phyloP scores from a whole-genome alignment of 352 stramenopile species.

The Pseudoperonospora humuli region DNA sequence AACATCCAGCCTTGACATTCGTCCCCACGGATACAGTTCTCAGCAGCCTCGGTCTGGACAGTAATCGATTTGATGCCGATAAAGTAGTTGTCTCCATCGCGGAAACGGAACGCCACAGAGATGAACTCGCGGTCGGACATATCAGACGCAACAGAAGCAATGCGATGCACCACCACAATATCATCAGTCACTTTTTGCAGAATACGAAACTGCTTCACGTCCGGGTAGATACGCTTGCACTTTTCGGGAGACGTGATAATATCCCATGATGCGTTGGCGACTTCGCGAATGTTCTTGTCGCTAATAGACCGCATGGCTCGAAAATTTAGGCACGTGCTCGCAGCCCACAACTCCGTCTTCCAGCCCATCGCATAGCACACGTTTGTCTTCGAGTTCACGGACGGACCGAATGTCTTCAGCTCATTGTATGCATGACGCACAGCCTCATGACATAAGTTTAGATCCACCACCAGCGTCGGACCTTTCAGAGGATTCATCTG shows the following conservation, averaged over 20 bases:
- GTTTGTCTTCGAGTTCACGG: constrained; percentile 78
- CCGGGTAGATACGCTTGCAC: constrained; percentile 76
- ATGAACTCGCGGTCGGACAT: constrained; percentile 73
- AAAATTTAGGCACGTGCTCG: constrained; percentile 69
- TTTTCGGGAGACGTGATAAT: constrained; percentile 82
- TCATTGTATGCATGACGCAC: constrained; percentile 75
- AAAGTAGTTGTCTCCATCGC: constrained; percentile 72
- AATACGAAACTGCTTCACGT: constrained; percentile 79
- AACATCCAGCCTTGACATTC: constrained; percentile 84
- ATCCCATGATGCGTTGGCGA: constrained; percentile 67
- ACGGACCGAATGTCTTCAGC: constrained; percentile 63
- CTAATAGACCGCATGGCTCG: constrained; percentile 48
- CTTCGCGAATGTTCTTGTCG: constrained; percentile 65
- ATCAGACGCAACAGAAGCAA: constrained; percentile 65
- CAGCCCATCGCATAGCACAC: constrained; percentile 82
- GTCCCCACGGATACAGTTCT: constrained; percentile 76
- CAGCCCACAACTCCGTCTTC: constrained; percentile 79
- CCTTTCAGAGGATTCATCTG: constrained; percentile 74
- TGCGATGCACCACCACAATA: constrained; percentile 72
- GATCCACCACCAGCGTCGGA: constrained; percentile 63
- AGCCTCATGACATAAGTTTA: constrained; percentile 71
- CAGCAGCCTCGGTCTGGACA: constrained; percentile 57
- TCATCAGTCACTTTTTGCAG: constrained; percentile 80
- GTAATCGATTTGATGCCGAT: constrained; percentile 69
- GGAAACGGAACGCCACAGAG: constrained; percentile 64